phyloP scores from a whole-genome alignment of 495 filamentous ascomycete species.

The Hypoxylon lienhwacheense region DNA sequence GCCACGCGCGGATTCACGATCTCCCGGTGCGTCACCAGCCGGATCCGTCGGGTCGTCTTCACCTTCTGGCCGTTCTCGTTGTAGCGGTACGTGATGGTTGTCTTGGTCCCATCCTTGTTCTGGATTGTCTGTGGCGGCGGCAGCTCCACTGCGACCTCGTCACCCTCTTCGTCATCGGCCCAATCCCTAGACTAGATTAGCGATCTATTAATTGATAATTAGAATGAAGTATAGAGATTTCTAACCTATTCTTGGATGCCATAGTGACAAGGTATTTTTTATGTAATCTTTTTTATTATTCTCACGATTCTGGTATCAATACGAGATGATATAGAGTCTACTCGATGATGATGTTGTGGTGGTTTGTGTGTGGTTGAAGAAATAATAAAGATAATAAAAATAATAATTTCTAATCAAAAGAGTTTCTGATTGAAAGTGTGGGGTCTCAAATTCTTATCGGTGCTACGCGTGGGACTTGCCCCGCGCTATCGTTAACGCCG shows the following conservation, averaged over 20 bases:
- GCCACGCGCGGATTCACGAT: constrained; percentile 95
- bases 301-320: neutral
- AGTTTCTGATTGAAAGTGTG: constrained; percentile 32
- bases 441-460: constrained; percentile 34
- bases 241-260: constrained; percentile 27
- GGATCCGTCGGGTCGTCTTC: constrained; percentile 92
- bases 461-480: constrained; percentile 25
- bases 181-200: constrained; percentile 62
- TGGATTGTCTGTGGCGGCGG: constrained; percentile 82
- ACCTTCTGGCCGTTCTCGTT: constrained; percentile 94
- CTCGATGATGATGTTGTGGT: constrained; percentile 15
- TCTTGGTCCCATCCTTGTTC: constrained; percentile 98
- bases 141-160: constrained; percentile 77
- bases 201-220: neutral
- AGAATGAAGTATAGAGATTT: neutral
- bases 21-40: constrained; percentile 82
- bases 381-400: constrained; percentile 5
- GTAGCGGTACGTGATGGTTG: constrained; percentile 84
- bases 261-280: constrained; percentile 5
- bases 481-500: constrained; percentile 25
- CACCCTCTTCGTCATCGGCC: constrained; percentile 93
- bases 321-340: neutral
- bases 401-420: constrained; percentile 28
- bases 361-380: constrained; percentile 25
- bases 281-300: neutral